Base-by-base conservation (phyloP, 495 filamentous ascomycete genomes). In the Pseudevernia furfuracea region DNA sequence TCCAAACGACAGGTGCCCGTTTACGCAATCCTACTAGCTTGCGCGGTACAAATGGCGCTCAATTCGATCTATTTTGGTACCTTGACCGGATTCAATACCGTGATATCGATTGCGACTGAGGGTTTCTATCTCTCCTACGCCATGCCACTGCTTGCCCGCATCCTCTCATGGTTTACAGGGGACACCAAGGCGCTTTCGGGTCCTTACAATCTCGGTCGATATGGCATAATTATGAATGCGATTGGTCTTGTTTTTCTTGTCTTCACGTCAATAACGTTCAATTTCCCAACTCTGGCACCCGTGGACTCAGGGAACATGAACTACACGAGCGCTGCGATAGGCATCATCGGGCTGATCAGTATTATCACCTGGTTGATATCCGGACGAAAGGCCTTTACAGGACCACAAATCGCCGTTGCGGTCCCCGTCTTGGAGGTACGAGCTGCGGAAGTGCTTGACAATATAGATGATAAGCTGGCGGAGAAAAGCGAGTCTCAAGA, bases 81-180 rank as follows among this genome's bases (percentile, higher is more conserved):
- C 8, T 73, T 79, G 21, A 84, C 82, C 1, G 82, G 82, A 0
- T 84, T 85, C 64, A 76, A 81, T 58, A 85, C 82, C 0, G 79
- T 84, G 19, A 81, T 84, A 59, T 75, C 79, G 2, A 84, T 84
- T 57, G 74, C 82, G 0, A 84, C 82, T 0, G 77, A 82, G 69
- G 82, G 82, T 4, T 85, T 85, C 66, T 85, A 85, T 69, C 71
- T 84, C 19, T 85, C 82, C 10, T 85, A 85, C 66, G 81, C 82
- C 10, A 80, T 83, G 74, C 80, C 82, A 4, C 74, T 85, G 1
- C 67, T 81, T 21, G 76, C 74, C 28, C 79, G 82, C 32, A 72
- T 84, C 46, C 67, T 83, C n/a, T 78, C 80, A 5, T 78, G 75
- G 69, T 73, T 80, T 19, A 75, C 74, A 36, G 75, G 78, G n/a